Percentiles rank a stretch among this genome's conserved stretches.
Evolutionary conservation across 1,284 basidiomycete species (phyloP).

Genomic region (Cutaneotrichosporon arboriforme): DNA sequence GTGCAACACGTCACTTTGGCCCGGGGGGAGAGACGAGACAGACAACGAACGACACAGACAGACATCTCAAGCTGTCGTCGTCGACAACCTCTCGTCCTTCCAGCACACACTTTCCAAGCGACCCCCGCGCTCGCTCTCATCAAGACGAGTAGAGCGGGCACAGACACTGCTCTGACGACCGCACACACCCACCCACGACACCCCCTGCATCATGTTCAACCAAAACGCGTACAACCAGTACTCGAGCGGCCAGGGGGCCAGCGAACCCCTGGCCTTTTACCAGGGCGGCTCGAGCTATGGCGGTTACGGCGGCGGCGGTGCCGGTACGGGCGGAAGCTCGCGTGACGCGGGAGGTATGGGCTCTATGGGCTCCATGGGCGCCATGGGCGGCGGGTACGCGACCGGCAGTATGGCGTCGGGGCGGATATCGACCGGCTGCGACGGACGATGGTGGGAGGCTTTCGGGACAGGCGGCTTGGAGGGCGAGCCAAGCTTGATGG

Average conservation of each 20-base stretch:
- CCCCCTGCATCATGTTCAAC: constrained; percentile 24
- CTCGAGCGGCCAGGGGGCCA: constrained; percentile 7
- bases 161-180: neutral
- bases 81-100: neutral
- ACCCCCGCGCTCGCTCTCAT: no score
- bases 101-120: neutral
- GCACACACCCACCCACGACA: constrained; percentile 2
- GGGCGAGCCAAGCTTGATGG: constrained; percentile 83
- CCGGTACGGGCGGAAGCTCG: no score
- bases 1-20: constrained; percentile 1
- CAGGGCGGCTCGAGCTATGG: constrained; percentile 16
- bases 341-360: constrained; percentile 1
- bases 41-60: neutral
- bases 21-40: neutral
- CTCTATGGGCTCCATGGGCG: constrained; percentile 21
- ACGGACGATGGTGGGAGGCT: constrained; percentile 83
- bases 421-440: constrained; percentile 57
- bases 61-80: neutral
- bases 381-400: constrained; percentile 29
- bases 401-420: constrained; percentile 34
- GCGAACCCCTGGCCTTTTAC: constrained; percentile 44
- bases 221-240: constrained; percentile 25
- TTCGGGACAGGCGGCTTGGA: constrained; percentile 94
- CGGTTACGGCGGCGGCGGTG: neutral
- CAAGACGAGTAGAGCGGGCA: no score